Evolutionary conservation across 805 yeast genomes (phyloP).

Genomic region (Saturnispora zaruensis): DNA sequence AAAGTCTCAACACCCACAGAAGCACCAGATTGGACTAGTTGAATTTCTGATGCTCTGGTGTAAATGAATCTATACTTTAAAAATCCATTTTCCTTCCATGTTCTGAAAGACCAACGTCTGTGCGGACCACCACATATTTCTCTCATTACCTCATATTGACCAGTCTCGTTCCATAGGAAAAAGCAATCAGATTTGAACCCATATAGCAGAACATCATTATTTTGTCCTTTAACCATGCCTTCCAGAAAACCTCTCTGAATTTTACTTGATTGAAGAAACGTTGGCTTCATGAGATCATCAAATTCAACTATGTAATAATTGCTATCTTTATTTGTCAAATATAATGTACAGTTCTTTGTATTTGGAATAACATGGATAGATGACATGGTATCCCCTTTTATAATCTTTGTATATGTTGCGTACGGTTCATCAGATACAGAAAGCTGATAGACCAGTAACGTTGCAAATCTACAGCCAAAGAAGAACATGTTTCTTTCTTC

Average conservation of each 20-base stretch:
- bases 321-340: slow-evolving; percentile 61
- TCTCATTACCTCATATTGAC: slow-evolving; percentile 58
- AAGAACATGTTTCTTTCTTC: slow-evolving; percentile 34
- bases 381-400: slow-evolving; percentile 63
- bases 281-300: slow-evolving; percentile 5
- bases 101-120: slow-evolving; percentile 63
- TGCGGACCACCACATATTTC: slow-evolving; percentile 89
- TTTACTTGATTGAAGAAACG: slow-evolving; percentile 39
- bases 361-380: slow-evolving; percentile 35
- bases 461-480: slow-evolving; percentile 67
- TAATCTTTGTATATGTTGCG: slow-evolving; percentile 38
- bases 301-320: slow-evolving; percentile 39
- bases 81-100: slow-evolving; percentile 16
- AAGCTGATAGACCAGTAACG: slow-evolving; percentile 48
- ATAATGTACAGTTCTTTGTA: slow-evolving; percentile 16
- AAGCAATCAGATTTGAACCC: slow-evolving; percentile 81
- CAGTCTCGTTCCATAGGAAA: slow-evolving; percentile 74
- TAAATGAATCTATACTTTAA: slow-evolving; percentile 41
- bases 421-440: slow-evolving; percentile 16
- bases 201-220: slow-evolving; percentile 45
- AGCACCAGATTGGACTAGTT: slow-evolving; percentile 29
- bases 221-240: slow-evolving; percentile 45
- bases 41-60: slow-evolving; percentile 47
- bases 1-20: slow-evolving; percentile 25
- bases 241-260: slow-evolving; percentile 73